phyloP scores from a whole-genome alignment of 2,329 filamentous ascomycete genomes.

The Lasiodiplodia citricola region DNA sequence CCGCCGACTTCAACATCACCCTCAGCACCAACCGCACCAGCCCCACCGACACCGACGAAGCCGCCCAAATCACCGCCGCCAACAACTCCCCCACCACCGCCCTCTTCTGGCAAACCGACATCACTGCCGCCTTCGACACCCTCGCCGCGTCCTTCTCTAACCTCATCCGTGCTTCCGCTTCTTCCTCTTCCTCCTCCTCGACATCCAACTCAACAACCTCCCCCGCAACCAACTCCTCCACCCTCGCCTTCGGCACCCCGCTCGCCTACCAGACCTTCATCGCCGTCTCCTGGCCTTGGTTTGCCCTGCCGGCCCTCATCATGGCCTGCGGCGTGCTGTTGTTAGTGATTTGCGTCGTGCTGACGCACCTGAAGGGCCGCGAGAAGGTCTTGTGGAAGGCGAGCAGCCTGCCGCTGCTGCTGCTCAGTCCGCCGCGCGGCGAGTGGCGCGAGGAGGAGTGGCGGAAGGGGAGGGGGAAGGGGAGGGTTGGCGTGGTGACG shows the following conservation, averaged over 20 bases:
- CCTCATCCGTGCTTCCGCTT: neutral
- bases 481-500: neutral
- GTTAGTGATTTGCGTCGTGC: neutral
- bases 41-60: neutral
- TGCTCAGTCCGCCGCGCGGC: neutral
- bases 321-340: neutral
- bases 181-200: neutral
- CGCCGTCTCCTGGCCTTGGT: constrained; percentile 8
- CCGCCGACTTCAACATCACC: neutral
- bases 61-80: neutral
- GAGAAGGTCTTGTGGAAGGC: constrained; percentile 9
- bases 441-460: constrained; percentile 10
- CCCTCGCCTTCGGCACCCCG: neutral
- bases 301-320: constrained; percentile 13
- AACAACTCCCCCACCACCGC: neutral
- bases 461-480: neutral
- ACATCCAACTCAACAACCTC: neutral
- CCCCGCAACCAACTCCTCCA: neutral
- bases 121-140: neutral
- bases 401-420: neutral
- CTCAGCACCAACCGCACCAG: neutral
- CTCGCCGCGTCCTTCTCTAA: neutral
- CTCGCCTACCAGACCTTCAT: neutral
- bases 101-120: neutral
- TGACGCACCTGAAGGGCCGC: neutral